Base-by-base conservation (phyloP, 2,329 filamentous ascomycete species). In the Malbranchea cinnamomea region DNA sequence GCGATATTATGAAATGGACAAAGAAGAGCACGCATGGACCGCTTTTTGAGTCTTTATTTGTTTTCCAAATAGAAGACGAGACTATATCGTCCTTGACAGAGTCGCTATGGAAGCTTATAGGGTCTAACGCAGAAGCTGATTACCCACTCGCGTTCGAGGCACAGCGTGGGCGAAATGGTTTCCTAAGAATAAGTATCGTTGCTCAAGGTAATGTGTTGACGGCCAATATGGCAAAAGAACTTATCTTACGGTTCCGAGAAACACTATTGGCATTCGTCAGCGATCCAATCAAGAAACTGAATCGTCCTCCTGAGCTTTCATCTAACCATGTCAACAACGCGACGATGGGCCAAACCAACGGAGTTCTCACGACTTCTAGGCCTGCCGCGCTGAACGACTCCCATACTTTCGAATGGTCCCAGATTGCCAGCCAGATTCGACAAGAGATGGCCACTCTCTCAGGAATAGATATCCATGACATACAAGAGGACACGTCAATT, bases 1-100 rank as follows among this genome's bases (percentile, higher is more conserved):
- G 83, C 13, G 70, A 80, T 26, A 76, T 94, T 19, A 74, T 79
- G 44, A 91, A 82, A 49, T 91, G 81, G 76, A 74, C 72, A 40
- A 63, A 67, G 0, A 58, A 60, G 4, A 65, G 65, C 3, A 57
- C 56, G 1, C 53, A 54, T n/a, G 51, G 68, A 23, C 61, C 68
- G 0, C 53, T 87, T 2, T 93, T 94, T 45, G 78, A 92, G 0
- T 76, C 66, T 0, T 58, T 94, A 1, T 91, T 94, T 41, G 78
- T 83, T 0, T 93, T 87, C 47, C 79, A 91, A 44, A 62, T 66
- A 20, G 58, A 68, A 2, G 37, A 45, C 1, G 34, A 43, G 0
- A 33, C 44, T 0, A 24, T 35, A 1, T 45, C 44, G 30, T 33
- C 35, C 3, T 26, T n/a, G 38, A 49, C 3, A 41, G 32, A 52